Evolutionary conservation across 2,329 filamentous ascomycete genomes (phyloP), one percentile per base, ranked within the genome.

Genomic region (Beauveria caledonica): DNA sequence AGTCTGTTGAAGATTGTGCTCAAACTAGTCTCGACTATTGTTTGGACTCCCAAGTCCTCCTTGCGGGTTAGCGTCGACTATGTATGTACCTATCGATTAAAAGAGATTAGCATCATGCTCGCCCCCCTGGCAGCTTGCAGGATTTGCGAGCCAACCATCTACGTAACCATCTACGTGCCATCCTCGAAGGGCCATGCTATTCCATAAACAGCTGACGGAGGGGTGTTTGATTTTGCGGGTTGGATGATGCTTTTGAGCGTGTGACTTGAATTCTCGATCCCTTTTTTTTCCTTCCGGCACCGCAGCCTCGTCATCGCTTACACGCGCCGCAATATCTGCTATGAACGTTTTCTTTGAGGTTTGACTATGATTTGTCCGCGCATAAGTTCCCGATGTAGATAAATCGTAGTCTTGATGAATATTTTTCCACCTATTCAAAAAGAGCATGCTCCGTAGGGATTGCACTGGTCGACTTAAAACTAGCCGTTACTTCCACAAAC

Each of bases 111-210:
- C 39, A 59, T 52, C 46, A 49, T 42, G 36, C 56, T 11, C 9
- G 46, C 48, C 29, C 57, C 57, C 57, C 49, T 53, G 57, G 27
- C 48, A 25, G 40, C 49, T 39, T 59, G 57, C 57, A 52, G 48
- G 45, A 52, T 45, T 17, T n/a, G 33, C 36, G n/a, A 51, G 23
- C 36, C 36, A 33, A 2, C n/a, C 13, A 51, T 23, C 19, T 5
- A n/a, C n/a, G n/a, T n/a, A n/a, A n/a, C n/a, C n/a, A n/a, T n/a
- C n/a, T n/a, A n/a, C n/a, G n/a, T n/a, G n/a, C 21, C 39, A 42
- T 52, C 21, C 11, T 45, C 19, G 36, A 36, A 13, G 46, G 11
- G 33, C 46, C 36, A 51, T 46, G 39, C 19, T 48, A 23, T 45
- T 25, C 25, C 5, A 13, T 4, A 48, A 46, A 9, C 13, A 45